Evolutionary conservation across 2,329 filamentous ascomycete species (phyloP), one percentile per base, ranked within the genome.

Genomic region (Thelonectria blattea): DNA sequence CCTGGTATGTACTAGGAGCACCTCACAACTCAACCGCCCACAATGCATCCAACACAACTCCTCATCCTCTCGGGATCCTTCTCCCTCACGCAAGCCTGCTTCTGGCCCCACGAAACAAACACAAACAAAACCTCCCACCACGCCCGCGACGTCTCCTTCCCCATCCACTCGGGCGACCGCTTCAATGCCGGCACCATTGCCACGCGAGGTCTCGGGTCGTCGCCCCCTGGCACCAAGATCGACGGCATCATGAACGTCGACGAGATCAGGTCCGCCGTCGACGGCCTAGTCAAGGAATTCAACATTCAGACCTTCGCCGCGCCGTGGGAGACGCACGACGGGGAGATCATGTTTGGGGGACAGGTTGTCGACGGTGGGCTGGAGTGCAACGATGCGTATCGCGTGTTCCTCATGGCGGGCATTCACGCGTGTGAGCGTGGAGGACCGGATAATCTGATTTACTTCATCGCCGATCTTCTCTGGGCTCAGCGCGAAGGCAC

Each of bases 401-500:
- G 79, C 34, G 77, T 84, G 18, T 84, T 81, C 66, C 72, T 87
- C 52, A 81, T 80, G 58, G 78, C 79, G 41, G 81, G 75, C 41
- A 79, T 86, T 53, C 84, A 86, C 66, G 81, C 84, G 3, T 80
- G 84, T 20, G 84, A 86, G 71, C 79, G 84, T 15, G 83, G 83
- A 34, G 80, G 78, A 0, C 77, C 83, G 0, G 84, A 87, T 68
- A 78, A 81, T 62, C 73, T 86, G 15, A 72, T 86, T 42, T 85
- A 85, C 75, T 85, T 84, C 74, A 75, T 85, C 52, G 75, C 81
- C 0, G 84, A 87, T 65, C 75, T 87, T 12, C 77, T 87, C 7
- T 78, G 78, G 52, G 84, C 84, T 14, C 76, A 81, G 65, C 78
- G 79, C 64, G 73, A 77, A 39, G 76, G 77, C 22, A 75, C 73